Evolutionary conservation across 2,329 filamentous ascomycete species (phyloP).

Genomic region (Blastomyces emzantsi): DNA sequence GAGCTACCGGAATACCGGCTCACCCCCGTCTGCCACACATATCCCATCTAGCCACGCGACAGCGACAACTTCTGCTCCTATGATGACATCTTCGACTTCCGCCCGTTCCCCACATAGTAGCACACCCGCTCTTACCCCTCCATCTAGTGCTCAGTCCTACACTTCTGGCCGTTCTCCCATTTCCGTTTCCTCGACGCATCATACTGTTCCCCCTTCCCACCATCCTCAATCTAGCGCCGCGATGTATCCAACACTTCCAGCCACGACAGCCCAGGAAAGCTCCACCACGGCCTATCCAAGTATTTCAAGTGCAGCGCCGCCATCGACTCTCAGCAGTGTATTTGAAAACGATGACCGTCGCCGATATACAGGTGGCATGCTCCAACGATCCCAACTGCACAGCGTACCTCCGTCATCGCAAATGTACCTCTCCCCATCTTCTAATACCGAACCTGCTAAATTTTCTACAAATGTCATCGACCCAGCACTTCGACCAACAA

Average conservation of each 20-base stretch:
- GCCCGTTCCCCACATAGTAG: conserved; percentile 41
- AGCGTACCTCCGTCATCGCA: conserved; percentile 22
- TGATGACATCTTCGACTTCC: conserved; percentile 34
- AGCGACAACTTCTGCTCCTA: conserved; percentile 30
- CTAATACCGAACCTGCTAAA: conserved; percentile 14
- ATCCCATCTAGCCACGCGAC: conserved; percentile 35
- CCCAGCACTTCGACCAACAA: conserved; percentile 30
- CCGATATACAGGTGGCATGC: conserved; percentile 52
- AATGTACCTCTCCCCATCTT: background rate
- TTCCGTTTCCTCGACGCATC: conserved; percentile 44
- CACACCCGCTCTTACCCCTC: conserved; percentile 55
- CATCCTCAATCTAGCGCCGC: conserved; percentile 34
- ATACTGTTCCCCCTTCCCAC: conserved; percentile 41
- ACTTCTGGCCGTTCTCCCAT: conserved; percentile 53
- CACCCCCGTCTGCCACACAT: conserved; percentile 39
- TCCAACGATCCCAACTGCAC: conserved; percentile 45
- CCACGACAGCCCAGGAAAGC: conserved; percentile 49
- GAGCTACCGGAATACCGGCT: conserved; percentile 49
- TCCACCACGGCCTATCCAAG: conserved; percentile 43
- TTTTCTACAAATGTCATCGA: conserved; percentile 36
- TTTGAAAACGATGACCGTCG: conserved; percentile 54
- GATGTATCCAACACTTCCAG: conserved; percentile 57
- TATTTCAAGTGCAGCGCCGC: conserved; percentile 48
- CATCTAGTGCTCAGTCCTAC: conserved; percentile 54
- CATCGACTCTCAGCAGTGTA: conserved; percentile 50